phyloP scores from a whole-genome alignment of 2,329 filamentous ascomycete species.

The Ploettnerulaceae sp. region DNA sequence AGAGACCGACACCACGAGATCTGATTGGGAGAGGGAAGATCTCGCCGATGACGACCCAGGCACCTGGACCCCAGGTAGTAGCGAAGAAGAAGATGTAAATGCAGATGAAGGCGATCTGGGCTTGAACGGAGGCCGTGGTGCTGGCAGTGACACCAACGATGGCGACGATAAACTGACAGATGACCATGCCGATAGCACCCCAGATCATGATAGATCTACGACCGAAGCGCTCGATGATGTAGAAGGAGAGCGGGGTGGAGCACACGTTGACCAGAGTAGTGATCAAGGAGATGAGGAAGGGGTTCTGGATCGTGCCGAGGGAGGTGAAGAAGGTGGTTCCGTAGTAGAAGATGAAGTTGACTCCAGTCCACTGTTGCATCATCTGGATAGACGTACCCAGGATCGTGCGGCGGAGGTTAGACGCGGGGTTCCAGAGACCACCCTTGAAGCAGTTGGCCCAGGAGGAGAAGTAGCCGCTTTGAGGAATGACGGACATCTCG shows the following conservation, averaged over 20 bases:
- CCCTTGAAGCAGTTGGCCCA: constrained; percentile 68
- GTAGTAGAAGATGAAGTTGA: constrained; percentile 91
- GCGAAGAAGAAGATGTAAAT: constrained; percentile 85
- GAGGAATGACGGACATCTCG: constrained; percentile 64
- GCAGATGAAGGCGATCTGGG: constrained; percentile 57
- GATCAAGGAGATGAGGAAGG: constrained; percentile 57
- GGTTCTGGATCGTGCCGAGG: constrained; percentile 68
- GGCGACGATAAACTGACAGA: constrained; percentile 83
- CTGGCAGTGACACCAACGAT: constrained; percentile 48
- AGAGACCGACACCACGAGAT: constrained; percentile 77
- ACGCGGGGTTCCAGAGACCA: constrained; percentile 64
- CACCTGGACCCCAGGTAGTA: constrained; percentile 66
- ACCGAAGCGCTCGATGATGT: constrained; percentile 76
- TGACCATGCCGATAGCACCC: constrained; percentile 75
- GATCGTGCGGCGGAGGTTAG: constrained; percentile 64
- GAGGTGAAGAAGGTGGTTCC: constrained; percentile 87
- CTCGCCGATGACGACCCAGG: constrained; percentile 82
- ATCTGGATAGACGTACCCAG: constrained; percentile 71
- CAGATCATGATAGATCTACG: constrained; percentile 74
- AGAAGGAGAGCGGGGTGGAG: constrained; percentile 79
- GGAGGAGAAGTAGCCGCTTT: constrained; percentile 61
- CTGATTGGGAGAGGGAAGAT: constrained; percentile 79
- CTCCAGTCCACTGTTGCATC: constrained; percentile 74
- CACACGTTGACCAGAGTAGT: constrained; percentile 63
- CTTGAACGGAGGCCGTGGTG: constrained; percentile 57